Evolutionary conservation across 148 eudicot species (phyloP).

Genomic region (Chenopodium formosanum): DNA sequence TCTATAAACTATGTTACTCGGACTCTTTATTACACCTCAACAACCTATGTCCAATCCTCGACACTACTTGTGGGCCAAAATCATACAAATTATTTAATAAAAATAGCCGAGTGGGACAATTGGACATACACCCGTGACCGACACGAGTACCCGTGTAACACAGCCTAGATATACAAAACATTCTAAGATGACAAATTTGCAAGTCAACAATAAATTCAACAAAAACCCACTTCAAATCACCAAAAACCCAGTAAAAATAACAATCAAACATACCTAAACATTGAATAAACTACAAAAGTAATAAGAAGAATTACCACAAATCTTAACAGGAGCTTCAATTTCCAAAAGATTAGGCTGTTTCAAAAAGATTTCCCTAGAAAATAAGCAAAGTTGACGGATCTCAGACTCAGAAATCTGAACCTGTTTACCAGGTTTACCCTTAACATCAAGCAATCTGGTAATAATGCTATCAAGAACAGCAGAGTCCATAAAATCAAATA

Average conservation of each 20-base stretch:
- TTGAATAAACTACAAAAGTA: neutral
- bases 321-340: conserved; percentile 71
- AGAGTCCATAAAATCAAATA: conserved; percentile 36
- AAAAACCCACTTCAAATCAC: conserved; percentile 8
- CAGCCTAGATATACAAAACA: neutral
- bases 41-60: no score
- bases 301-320: conserved; percentile 50
- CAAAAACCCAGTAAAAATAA: neutral
- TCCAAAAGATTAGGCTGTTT: conserved; percentile 70
- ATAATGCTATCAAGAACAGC: conserved; percentile 49
- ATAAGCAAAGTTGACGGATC: conserved; percentile 63
- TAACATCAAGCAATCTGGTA: conserved; percentile 57
- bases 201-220: neutral
- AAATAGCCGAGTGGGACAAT: no score
- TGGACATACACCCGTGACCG: neutral
- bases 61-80: no score
- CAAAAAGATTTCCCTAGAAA: conserved; percentile 52
- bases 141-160: neutral
- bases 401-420: conserved; percentile 69
- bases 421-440: conserved; percentile 60
- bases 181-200: conserved; percentile 6
- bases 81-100: no score
- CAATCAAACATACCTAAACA: neutral
- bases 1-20: no score
- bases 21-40: no score